Conservation (phyloP, 768 basidiomycete species). For the Baorangia bicolor region DNA sequence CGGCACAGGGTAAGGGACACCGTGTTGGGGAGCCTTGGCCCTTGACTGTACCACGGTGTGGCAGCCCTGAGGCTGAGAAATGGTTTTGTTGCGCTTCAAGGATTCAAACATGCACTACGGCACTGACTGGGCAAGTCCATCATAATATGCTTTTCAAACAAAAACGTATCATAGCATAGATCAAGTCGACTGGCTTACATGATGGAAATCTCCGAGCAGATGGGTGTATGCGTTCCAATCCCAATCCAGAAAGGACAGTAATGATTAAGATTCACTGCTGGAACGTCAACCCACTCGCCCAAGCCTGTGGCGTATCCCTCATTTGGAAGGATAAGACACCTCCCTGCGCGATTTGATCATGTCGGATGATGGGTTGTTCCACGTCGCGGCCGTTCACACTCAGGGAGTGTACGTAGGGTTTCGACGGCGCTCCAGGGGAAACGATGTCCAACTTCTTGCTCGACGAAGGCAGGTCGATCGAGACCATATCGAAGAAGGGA, state of each 20-base stretch:
- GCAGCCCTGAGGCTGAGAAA: too few relatives aligned
- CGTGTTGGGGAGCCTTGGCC: too few relatives aligned
- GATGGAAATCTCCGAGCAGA: background rate
- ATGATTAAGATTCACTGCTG: background rate
- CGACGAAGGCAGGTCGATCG: slow-evolving; percentile 50
- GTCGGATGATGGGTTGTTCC: slow-evolving; percentile 49
- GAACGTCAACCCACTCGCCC: slow-evolving; percentile 31
- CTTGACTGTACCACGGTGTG: too few relatives aligned
- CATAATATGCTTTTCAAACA: background rate
- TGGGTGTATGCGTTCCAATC: background rate
- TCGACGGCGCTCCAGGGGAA: slow-evolving; percentile 55
- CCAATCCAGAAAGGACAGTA: background rate
- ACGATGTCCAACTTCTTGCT: slow-evolving; percentile 45
- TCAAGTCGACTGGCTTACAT: background rate
- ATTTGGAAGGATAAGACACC: slow-evolving; percentile 64
- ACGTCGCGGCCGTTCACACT: slow-evolving; percentile 51
- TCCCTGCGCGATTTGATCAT: slow-evolving; percentile 59
- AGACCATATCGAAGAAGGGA: slow-evolving; percentile 55
- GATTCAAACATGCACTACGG: too few relatives aligned
- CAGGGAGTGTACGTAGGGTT: slow-evolving; percentile 60
- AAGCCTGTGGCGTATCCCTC: slow-evolving; percentile 48
- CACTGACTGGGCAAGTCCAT: too few relatives aligned
- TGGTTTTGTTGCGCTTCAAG: too few relatives aligned
- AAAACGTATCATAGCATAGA: background rate
- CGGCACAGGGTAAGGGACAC: too few relatives aligned